Evolutionary conservation across 208 protist species (phyloP).

Genomic region (Cochliopodium minus): DNA sequence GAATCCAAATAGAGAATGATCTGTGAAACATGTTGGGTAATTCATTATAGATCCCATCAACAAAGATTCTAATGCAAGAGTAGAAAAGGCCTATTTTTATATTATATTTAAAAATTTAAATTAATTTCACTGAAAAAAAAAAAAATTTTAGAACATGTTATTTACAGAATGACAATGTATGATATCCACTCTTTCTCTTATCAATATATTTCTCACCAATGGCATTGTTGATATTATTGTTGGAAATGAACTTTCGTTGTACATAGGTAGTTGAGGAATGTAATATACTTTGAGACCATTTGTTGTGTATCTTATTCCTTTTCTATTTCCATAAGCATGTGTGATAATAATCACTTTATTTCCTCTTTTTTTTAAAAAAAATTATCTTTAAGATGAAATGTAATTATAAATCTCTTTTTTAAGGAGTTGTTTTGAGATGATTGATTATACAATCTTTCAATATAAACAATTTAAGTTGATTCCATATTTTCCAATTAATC

Average conservation of each 20-base stretch:
- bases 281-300: slow-evolving; percentile 95
- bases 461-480: too few species aligned
- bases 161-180: slow-evolving; percentile 88
- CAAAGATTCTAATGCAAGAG: slow-evolving; percentile 77
- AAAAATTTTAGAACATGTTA: slow-evolving; percentile 5
- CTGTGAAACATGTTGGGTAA: slow-evolving; percentile 81
- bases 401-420: too few species aligned
- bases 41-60: slow-evolving; percentile 80
- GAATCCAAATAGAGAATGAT: slow-evolving; percentile 96
- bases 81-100: slow-evolving; percentile 77
- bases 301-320: slow-evolving; percentile 81
- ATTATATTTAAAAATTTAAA: too few species aligned
- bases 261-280: slow-evolving; percentile 65
- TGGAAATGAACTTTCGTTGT: slow-evolving; percentile 66
- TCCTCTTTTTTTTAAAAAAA: too few species aligned
- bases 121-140: too few species aligned
- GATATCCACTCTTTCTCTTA: slow-evolving; percentile 81
- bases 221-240: slow-evolving; percentile 57
- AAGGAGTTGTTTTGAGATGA: too few species aligned
- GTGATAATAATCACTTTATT: slow-evolving; percentile 91
- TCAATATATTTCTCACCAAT: slow-evolving; percentile 71
- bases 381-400: too few species aligned
- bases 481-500: too few species aligned
- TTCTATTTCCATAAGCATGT: slow-evolving; percentile 67
- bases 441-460: too few species aligned